A percentile compares a stretch with the other conserved stretches of the same genome.
phyloP scores from a whole-genome alignment of 129 eudicot genomes.

The carrot (Daucus carota) region DNA sequence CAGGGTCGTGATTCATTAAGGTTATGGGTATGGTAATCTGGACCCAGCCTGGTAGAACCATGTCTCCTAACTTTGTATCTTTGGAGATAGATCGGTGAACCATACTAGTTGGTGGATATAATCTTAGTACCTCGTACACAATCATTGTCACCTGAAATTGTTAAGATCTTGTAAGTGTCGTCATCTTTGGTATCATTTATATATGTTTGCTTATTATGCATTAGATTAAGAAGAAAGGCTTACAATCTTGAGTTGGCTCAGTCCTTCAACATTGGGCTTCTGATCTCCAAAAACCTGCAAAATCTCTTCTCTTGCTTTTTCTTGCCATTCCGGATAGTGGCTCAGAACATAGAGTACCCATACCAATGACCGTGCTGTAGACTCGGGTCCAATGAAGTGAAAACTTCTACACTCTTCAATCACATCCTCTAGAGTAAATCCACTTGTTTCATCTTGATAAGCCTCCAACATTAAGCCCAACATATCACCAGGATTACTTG shows the following conservation, averaged over 20 bases:
- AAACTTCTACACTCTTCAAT: not conserved
- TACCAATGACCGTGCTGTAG: not conserved
- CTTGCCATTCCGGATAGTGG: not conserved
- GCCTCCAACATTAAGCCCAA: not conserved
- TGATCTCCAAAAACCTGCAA: constrained; percentile 2
- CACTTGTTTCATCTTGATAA: not conserved
- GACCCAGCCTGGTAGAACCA: constrained; percentile 19
- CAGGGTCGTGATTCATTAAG: constrained; percentile 17
- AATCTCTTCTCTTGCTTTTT: constrained; percentile 3
- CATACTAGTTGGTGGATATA: constrained; percentile 23
- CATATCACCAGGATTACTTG: not conserved
- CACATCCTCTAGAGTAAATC: not conserved
- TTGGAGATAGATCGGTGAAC: constrained; percentile 12
- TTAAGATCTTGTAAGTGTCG: not conserved
- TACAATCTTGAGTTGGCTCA: not conserved
- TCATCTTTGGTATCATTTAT: no score
- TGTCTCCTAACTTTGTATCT: constrained; percentile 19
- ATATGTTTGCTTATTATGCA: not conserved
- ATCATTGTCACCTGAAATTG: constrained; percentile 31
- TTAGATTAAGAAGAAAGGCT: not conserved
- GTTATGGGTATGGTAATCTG: constrained; percentile 15
- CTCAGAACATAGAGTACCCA: not conserved
- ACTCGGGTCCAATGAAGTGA: not conserved
- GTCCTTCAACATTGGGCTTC: not conserved
- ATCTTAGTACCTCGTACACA: constrained; percentile 21